These are phyloP conservation scores for Phyllosticta ampelicida DNA, from an alignment of 2,329 filamentous ascomycete species.

Conservation along the genomic window DNA sequence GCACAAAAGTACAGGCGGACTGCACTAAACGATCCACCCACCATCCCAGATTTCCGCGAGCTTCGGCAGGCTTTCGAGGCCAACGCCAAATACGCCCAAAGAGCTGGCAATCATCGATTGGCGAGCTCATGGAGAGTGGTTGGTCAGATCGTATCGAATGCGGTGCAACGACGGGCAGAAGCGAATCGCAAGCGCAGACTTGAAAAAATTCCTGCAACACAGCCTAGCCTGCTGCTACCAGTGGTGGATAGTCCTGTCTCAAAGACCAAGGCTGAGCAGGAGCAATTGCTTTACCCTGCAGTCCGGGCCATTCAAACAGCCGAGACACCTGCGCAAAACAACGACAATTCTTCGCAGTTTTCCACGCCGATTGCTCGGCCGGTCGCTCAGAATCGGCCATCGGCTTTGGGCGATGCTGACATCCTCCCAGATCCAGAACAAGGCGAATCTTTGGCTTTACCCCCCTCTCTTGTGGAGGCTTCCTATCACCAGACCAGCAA, in stretches of 20 bases:
- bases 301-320: conserved; percentile 22
- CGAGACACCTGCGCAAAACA: conserved; percentile 24
- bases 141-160: conserved; percentile 28
- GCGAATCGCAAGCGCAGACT: conserved; percentile 19
- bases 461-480: conserved; percentile 16
- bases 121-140: conserved; percentile 51
- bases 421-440: conserved; percentile 27
- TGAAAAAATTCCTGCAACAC: conserved; percentile 14
- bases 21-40: conserved; percentile 27
- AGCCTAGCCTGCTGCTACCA: conserved; percentile 1
- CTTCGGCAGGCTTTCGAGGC: conserved; percentile 37
- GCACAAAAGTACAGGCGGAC: conserved; percentile 35
- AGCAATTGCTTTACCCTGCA: conserved; percentile 20
- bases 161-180: conserved; percentile 10
- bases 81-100: conserved; percentile 44
- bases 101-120: conserved; percentile 38
- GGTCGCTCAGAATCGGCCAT: conserved; percentile 13
- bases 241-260: neutral
- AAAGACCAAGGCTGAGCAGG: conserved; percentile 6
- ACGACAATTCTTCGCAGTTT: conserved; percentile 44
- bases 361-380: conserved; percentile 45
- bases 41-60: conserved; percentile 25
- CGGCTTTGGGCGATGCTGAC: conserved; percentile 10
- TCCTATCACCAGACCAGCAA: conserved; percentile 18
- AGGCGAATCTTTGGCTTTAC: conserved; percentile 25